phyloP scores from a whole-genome alignment of 1,139 yeast species.

The Saccharomyces hybrid region DNA sequence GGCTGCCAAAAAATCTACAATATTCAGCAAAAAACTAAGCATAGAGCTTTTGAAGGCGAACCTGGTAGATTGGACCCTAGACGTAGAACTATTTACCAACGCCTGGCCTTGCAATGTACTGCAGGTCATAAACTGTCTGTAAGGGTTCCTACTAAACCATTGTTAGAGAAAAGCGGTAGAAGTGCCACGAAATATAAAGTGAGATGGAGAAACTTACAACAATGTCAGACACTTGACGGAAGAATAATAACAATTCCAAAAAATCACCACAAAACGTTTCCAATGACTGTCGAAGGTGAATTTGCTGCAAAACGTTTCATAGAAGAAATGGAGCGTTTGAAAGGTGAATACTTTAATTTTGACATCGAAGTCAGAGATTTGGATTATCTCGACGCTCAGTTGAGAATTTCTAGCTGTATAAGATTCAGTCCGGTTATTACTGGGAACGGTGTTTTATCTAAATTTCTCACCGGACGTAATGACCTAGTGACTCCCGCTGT shows the following conservation, averaged over 20 bases:
- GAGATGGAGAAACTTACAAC: conserved; percentile 17
- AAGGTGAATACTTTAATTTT: conserved; percentile 30
- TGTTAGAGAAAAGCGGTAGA: conserved; percentile 17
- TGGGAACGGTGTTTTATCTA: conserved; percentile 28
- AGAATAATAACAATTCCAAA: conserved; percentile 20
- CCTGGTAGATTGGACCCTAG: conserved; percentile 16
- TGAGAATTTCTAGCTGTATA: conserved; percentile 30
- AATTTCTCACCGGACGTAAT: conserved; percentile 19
- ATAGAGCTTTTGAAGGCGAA: conserved; percentile 18
- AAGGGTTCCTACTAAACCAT: conserved; percentile 23
- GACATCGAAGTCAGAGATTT: conserved; percentile 33
- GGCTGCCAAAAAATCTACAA: conserved; percentile 37
- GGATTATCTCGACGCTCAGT: conserved; percentile 22
- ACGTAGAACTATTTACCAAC: conserved; percentile 17
- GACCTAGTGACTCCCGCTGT: conserved; percentile 17
- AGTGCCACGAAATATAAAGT: conserved; percentile 10
- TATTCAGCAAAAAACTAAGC: conserved; percentile 29
- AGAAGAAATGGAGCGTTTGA: conserved; percentile 9
- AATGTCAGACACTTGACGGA: conserved; percentile 16
- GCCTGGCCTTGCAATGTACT: conserved; percentile 31
- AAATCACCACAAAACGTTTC: conserved; percentile 19
- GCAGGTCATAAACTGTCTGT: conserved; percentile 33
- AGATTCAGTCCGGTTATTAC: conserved; percentile 31
- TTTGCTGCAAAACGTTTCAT: conserved; percentile 13
- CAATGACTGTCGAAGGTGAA: conserved; percentile 20